A percentile compares a stretch with the other conserved stretches of the same genome.
phyloP scores from a whole-genome alignment of 148 eudicot genomes.

The Drosera capensis region DNA sequence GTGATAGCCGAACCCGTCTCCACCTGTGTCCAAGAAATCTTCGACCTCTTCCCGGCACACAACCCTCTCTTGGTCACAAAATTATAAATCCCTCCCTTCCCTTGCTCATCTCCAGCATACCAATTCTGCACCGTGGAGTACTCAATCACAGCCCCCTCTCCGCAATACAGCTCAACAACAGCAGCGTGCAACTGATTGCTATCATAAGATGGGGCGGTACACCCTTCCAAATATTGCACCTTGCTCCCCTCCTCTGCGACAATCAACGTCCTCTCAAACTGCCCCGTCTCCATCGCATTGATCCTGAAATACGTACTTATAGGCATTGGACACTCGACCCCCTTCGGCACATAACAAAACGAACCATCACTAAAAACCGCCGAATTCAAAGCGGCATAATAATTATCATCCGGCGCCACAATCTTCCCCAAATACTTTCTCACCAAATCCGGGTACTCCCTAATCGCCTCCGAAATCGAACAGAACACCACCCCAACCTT shows the following conservation, averaged over 20 bases:
- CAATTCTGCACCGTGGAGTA: conserved; percentile 91
- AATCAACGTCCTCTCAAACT: conserved; percentile 84
- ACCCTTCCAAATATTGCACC: conserved; percentile 94
- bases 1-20: conserved; percentile 98
- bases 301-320: conserved; percentile 90
- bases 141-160: conserved; percentile 62
- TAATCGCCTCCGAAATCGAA: conserved; percentile 79
- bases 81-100: conserved; percentile 75
- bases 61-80: conserved; percentile 96
- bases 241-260: conserved; percentile 85
- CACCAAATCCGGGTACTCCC: conserved; percentile 70
- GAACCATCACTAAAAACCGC: conserved; percentile 98
- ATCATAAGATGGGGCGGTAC: conserved; percentile 86
- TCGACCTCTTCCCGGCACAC: conserved; percentile 64
- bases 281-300: conserved; percentile 83
- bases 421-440: conserved; percentile 70
- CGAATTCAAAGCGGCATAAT: conserved; percentile 73
- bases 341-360: conserved; percentile 79
- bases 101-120: conserved; percentile 90
- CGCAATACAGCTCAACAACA: conserved; percentile 74
- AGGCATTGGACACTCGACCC: conserved; percentile 77
- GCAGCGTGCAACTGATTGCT: conserved; percentile 89
- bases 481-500: conserved; percentile 81
- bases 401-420: conserved; percentile 74
- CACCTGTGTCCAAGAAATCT: conserved; percentile 96